Conservation (phyloP, 345 rosid species). For the Dimocarpus longan region DNA sequence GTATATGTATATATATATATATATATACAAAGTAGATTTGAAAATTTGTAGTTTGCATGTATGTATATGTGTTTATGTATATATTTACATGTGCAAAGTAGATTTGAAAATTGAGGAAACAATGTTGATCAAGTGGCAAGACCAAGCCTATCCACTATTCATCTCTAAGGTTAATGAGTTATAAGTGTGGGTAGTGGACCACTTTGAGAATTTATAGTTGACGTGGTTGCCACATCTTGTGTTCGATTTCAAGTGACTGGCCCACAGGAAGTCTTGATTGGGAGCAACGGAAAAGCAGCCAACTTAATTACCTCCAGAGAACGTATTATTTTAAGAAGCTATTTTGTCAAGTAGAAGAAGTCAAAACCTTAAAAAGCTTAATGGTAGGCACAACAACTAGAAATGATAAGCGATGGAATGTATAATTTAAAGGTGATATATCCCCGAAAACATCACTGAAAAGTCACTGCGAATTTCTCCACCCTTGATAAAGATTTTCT, state of each 20-base stretch:
- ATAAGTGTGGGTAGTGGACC: too few relatives aligned
- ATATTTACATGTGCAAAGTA: too few relatives aligned
- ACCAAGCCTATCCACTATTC: too few relatives aligned
- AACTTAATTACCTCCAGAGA: too few relatives aligned
- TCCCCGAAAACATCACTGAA: conserved; percentile 16
- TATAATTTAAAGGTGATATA: conserved; percentile 18
- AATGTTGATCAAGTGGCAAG: too few relatives aligned
- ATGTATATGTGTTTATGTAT: too few relatives aligned
- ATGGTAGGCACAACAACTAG: conserved; percentile 1
- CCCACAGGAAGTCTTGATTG: not conserved
- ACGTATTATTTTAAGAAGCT: not conserved
- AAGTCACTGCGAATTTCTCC: conserved; percentile 17
- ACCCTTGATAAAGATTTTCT: not conserved
- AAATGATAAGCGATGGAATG: conserved; percentile 3
- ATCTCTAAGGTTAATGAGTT: too few relatives aligned
- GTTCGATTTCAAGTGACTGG: not conserved
- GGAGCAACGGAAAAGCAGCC: not conserved
- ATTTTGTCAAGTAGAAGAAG: conserved; percentile 5
- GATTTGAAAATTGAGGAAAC: too few relatives aligned
- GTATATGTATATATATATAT: too few relatives aligned
- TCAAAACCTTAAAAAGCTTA: conserved; percentile 17
- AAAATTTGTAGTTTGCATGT: too few relatives aligned
- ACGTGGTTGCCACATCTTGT: not conserved
- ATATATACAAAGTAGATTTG: too few relatives aligned
- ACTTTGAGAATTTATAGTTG: not conserved